These are phyloP conservation scores for Saccharomycopsis lassenensis DNA, from an alignment of 805 yeast genomes.

Conservation along the genomic window DNA sequence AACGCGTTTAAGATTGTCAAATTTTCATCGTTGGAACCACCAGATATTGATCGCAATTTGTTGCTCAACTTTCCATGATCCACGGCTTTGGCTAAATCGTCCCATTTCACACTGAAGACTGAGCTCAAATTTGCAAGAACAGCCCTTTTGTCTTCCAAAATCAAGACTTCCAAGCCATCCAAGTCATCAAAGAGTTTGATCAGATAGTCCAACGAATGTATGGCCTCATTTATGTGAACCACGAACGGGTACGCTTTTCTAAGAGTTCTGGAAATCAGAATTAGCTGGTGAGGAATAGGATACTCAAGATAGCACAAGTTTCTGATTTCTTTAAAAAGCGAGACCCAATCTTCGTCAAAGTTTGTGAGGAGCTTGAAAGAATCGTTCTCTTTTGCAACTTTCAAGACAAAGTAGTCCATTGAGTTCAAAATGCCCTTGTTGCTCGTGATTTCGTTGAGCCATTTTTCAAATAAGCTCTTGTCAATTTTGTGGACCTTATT, in stretches of 20 bases:
- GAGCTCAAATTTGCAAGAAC: conserved; percentile 27
- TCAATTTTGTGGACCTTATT: conserved; percentile 29
- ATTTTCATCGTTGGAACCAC: neutral
- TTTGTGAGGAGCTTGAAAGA: conserved; percentile 27
- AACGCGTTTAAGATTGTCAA: conserved; percentile 25
- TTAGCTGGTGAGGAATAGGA: conserved; percentile 44
- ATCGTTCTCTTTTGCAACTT: conserved; percentile 24
- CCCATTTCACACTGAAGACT: conserved; percentile 42
- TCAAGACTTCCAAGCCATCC: conserved; percentile 31
- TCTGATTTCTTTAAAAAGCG: conserved; percentile 42
- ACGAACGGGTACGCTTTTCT: conserved; percentile 49
- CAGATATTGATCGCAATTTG: neutral
- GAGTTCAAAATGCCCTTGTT: conserved; percentile 13
- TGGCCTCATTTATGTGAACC: conserved; percentile 39
- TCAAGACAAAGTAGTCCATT: conserved; percentile 30
- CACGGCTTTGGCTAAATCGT: conserved; percentile 34
- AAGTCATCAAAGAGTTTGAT: conserved; percentile 26
- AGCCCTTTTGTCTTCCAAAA: conserved; percentile 26
- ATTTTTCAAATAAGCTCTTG: conserved; percentile 36
- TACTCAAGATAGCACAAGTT: conserved; percentile 39
- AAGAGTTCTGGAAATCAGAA: conserved; percentile 37
- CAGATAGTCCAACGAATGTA: conserved; percentile 30
- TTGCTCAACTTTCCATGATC: conserved; percentile 30
- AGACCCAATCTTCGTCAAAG: conserved; percentile 35
- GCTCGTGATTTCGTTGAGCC: conserved; percentile 32